Percentiles rank a stretch among this genome's conserved stretches.
Conservation (phyloP, 2,329 filamentous ascomycete species). For the Thielaviopsis ethacetica region DNA sequence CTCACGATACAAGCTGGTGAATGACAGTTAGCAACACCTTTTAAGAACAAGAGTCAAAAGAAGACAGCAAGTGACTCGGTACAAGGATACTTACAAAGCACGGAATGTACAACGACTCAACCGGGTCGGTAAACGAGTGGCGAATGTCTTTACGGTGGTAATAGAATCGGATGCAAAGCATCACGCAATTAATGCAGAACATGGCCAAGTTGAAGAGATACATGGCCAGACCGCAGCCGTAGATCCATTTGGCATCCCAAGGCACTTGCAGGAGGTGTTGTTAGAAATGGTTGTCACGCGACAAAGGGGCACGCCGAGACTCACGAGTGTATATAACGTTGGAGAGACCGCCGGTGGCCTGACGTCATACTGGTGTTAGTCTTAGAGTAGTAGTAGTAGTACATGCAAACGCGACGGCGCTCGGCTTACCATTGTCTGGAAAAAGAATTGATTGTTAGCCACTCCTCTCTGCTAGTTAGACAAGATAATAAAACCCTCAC, state of each 20-base stretch:
- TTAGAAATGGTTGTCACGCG: neutral
- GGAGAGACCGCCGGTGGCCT: neutral
- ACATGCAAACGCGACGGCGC: neutral
- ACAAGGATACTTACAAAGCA: slow-evolving; percentile 34
- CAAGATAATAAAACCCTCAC: too few species aligned
- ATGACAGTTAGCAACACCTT: slow-evolving; percentile 8
- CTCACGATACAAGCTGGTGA: slow-evolving; percentile 28
- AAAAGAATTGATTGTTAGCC: neutral
- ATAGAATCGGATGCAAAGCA: slow-evolving; percentile 52
- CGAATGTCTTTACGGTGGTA: slow-evolving; percentile 16
- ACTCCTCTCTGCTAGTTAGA: neutral
- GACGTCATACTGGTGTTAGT: neutral
- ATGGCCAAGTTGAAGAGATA: slow-evolving; percentile 48
- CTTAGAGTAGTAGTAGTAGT: too few species aligned
- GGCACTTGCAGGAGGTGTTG: neutral
- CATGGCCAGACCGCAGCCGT: slow-evolving; percentile 41
- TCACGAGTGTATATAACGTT: neutral
- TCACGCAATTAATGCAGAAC: slow-evolving; percentile 43
- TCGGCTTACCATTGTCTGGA: neutral
- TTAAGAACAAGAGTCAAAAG: too few species aligned
- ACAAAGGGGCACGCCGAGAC: too few species aligned
- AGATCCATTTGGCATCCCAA: slow-evolving; percentile 27
- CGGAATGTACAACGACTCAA: slow-evolving; percentile 62
- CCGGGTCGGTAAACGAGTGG: slow-evolving; percentile 57
- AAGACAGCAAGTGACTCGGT: neutral